Conservation (phyloP, 306 rosid genomes). For the Prosopis cineraria region DNA sequence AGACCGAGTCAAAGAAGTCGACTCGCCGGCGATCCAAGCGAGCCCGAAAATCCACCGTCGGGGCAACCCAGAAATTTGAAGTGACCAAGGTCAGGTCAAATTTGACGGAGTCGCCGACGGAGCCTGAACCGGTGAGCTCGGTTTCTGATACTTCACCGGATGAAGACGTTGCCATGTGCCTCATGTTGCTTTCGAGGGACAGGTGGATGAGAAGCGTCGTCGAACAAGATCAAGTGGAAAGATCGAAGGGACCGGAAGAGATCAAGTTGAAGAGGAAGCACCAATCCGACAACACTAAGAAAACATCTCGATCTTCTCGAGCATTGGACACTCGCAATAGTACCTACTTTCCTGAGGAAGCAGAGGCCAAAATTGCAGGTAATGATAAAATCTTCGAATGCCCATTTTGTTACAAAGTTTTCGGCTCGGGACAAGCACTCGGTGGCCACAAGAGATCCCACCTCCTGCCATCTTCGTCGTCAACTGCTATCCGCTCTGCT, state of each 20-base stretch:
- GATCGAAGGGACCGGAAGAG: slow-evolving; percentile 32
- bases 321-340: slow-evolving; percentile 68
- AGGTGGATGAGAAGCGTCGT: slow-evolving; percentile 45
- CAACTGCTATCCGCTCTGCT: neutral
- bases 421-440: slow-evolving; percentile 88
- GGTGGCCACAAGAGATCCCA: slow-evolving; percentile 97
- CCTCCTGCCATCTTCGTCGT: slow-evolving; percentile 39
- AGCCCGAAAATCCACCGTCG: slow-evolving; percentile 20
- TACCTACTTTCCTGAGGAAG: slow-evolving; percentile 45
- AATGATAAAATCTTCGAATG: slow-evolving; percentile 54
- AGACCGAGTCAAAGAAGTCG: slow-evolving; percentile 75
- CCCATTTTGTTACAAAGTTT: slow-evolving; percentile 70
- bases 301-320: slow-evolving; percentile 62
- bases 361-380: slow-evolving; percentile 20
- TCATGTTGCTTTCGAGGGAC: slow-evolving; percentile 83
- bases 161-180: slow-evolving; percentile 76
- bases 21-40: slow-evolving; percentile 77
- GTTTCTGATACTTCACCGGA: slow-evolving; percentile 70
- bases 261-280: slow-evolving; percentile 51
- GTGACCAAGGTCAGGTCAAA: slow-evolving; percentile 35
- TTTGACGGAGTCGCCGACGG: slow-evolving; percentile 41
- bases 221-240: slow-evolving; percentile 29
- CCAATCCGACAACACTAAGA: slow-evolving; percentile 57
- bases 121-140: slow-evolving; percentile 61
- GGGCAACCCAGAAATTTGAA: slow-evolving; percentile 23